phyloP scores from a whole-genome alignment of 2,329 filamentous ascomycete species.

The Apiospora aurea region DNA sequence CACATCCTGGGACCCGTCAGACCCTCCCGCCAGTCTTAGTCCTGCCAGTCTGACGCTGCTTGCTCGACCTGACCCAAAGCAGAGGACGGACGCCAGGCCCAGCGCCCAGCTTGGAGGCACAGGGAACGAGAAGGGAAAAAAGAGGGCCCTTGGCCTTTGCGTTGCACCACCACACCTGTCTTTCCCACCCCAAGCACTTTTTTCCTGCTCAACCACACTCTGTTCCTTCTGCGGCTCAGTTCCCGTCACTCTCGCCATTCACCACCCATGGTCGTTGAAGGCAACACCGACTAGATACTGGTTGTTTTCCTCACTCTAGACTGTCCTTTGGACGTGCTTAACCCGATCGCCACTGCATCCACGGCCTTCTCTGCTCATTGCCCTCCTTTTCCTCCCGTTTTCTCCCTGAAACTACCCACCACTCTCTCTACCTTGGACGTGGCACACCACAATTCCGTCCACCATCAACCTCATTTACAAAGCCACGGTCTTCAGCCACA shows the following conservation, averaged over 20 bases:
- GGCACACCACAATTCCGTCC: slow-evolving; percentile 31
- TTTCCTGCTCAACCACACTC: slow-evolving; percentile 23
- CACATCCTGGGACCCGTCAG: slow-evolving; percentile 19
- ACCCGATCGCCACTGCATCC: neutral
- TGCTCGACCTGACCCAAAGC: slow-evolving; percentile 20
- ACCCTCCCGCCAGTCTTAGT: slow-evolving; percentile 20
- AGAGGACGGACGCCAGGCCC: slow-evolving; percentile 10
- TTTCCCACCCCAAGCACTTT: slow-evolving; percentile 22
- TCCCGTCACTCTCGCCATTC: slow-evolving; percentile 22
- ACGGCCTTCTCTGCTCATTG: neutral
- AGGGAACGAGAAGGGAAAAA: neutral
- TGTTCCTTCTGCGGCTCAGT: slow-evolving; percentile 23
- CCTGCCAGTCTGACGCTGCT: slow-evolving; percentile 16
- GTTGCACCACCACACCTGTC: slow-evolving; percentile 21
- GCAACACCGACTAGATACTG: slow-evolving; percentile 20
- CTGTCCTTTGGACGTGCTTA: slow-evolving; percentile 14
- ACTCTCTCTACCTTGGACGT: slow-evolving; percentile 10
- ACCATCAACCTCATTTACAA: slow-evolving; percentile 40
- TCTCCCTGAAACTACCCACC: neutral
- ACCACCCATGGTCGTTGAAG: slow-evolving; percentile 18
- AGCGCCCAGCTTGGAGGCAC: neutral
- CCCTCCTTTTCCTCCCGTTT: neutral
- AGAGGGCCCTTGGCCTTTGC: slow-evolving; percentile 19
- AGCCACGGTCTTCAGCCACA: slow-evolving; percentile 47
- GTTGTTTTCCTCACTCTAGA: slow-evolving; percentile 19